Evolutionary conservation across 306 rosid genomes (phyloP), one percentile per base, ranked within the genome.

Genomic region (Mimosa pudica): DNA sequence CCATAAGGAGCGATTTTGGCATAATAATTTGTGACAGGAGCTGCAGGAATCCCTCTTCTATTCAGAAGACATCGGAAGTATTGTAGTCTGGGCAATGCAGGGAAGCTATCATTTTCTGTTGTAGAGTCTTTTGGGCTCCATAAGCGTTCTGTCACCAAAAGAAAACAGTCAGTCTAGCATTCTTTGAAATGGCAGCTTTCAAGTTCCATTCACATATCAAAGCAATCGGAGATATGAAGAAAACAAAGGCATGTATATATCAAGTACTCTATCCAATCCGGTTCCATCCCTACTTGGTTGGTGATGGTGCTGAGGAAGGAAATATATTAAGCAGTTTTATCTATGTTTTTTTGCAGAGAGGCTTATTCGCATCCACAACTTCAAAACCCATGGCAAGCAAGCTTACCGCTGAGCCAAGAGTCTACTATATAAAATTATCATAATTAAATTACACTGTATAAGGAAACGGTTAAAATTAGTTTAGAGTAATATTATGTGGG

Each of bases 21-120:
- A 70, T 70, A 69, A 12, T 64, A 77, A 77, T 93, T 95, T 1
- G 87, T 86, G 73, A 89, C 92, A 10, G 99, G 98, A 71, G 99
- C 98, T 11, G 97, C 98, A 62, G 89, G 85, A 83, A 95, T 84
- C 61, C 99, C 98, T 16, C 98, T 84, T 58, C 89, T 74, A 75
- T 88, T 91, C 86, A 96, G 70, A 70, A 96, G 89, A 81, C 99
- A 96, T 84, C 98, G 85, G 86, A 96, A 96, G 92, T 96, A 86
- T 6, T 89, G 97, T 87, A 91, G 70, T 54, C 98, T 86, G 0
- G 86, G 88, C 24, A 92, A 74, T 8, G 88, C 93, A 6, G 89
- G 82, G 45, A 3, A 5, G 55, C 66, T 78, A 69, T 78, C 64
- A 70, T 85, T 88, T 79, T 80, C 79, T 1, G 68, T 32, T 4